Evolutionary conservation across 257 asterid genomes (phyloP).

Genomic region (Nicotiana obtusifolia): DNA sequence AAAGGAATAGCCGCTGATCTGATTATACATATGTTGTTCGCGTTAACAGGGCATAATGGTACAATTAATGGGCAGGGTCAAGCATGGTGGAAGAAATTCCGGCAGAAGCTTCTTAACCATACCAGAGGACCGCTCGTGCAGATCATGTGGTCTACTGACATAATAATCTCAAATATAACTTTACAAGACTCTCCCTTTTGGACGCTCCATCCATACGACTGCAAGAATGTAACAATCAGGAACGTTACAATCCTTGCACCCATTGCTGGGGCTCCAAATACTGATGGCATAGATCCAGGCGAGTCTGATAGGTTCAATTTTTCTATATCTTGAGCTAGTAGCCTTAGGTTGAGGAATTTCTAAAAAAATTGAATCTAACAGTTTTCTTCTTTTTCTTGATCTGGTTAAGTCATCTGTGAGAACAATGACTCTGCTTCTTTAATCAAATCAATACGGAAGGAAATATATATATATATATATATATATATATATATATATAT

Average conservation of each 20-base stretch:
- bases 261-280: conserved; percentile 40
- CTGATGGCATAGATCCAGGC: conserved; percentile 52
- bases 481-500: too few relatives aligned
- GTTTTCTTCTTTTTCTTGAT: background rate
- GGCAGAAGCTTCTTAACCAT: conserved; percentile 40
- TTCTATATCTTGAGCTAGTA: background rate
- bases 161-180: conserved; percentile 33
- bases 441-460: background rate
- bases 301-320: background rate
- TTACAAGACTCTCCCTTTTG: conserved; percentile 48
- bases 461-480: too few relatives aligned
- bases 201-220: conserved; percentile 49
- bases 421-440: background rate
- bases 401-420: background rate
- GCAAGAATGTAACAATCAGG: conserved; percentile 41
- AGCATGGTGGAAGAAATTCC: conserved; percentile 50
- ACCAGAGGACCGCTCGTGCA: conserved; percentile 50
- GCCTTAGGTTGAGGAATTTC: background rate
- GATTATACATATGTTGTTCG: background rate
- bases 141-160: conserved; percentile 49
- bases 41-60: conserved; percentile 42
- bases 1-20: background rate
- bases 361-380: background rate
- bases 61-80: conserved; percentile 52
- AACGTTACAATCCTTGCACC: conserved; percentile 41